Percentiles rank a stretch among this genome's conserved stretches.
Evolutionary conservation across 1,284 basidiomycete species (phyloP).

Genomic region (Ceratobasidium theobromae): DNA sequence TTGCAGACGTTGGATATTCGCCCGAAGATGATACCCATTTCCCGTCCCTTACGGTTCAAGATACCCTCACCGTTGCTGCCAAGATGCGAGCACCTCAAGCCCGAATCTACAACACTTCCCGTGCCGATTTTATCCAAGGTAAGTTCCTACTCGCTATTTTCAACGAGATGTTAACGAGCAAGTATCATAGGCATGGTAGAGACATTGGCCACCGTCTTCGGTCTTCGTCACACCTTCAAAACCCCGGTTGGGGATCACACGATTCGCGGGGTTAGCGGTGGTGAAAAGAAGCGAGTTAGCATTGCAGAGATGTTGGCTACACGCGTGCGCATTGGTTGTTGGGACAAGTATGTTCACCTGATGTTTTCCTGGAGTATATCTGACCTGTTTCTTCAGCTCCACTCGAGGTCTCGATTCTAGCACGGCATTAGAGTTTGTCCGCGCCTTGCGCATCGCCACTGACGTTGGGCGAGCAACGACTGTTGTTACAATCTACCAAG

Average conservation of each 20-base stretch:
- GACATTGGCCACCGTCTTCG: conserved; percentile 66
- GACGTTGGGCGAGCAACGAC: conserved; percentile 41
- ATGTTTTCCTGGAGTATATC: conserved; percentile 44
- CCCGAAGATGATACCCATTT: conserved; percentile 68
- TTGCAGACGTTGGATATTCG: conserved; percentile 34
- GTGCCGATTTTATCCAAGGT: conserved; percentile 50
- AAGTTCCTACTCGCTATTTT: background rate
- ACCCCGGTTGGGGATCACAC: conserved; percentile 80
- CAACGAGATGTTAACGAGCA: background rate
- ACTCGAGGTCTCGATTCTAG: conserved; percentile 52
- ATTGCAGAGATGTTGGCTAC: conserved; percentile 63
- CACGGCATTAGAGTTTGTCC: conserved; percentile 45
- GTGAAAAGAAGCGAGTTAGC: conserved; percentile 79
- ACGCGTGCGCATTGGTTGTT: conserved; percentile 61
- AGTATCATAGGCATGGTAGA: conserved; percentile 54
- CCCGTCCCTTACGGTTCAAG: conserved; percentile 69
- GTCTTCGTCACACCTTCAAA: conserved; percentile 69
- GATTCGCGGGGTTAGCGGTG: conserved; percentile 77
- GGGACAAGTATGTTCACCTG: conserved; percentile 66
- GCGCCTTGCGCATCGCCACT: conserved; percentile 20
- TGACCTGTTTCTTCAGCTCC: conserved; percentile 44
- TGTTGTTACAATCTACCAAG: conserved; percentile 51
- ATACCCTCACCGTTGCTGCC: conserved; percentile 65
- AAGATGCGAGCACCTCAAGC: conserved; percentile 58
- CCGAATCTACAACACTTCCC: conserved; percentile 42